A percentile compares a stretch with the other conserved stretches of the same genome.
Conservation (phyloP, 2,329 filamentous ascomycete genomes). For the Beauveria varroae region DNA sequence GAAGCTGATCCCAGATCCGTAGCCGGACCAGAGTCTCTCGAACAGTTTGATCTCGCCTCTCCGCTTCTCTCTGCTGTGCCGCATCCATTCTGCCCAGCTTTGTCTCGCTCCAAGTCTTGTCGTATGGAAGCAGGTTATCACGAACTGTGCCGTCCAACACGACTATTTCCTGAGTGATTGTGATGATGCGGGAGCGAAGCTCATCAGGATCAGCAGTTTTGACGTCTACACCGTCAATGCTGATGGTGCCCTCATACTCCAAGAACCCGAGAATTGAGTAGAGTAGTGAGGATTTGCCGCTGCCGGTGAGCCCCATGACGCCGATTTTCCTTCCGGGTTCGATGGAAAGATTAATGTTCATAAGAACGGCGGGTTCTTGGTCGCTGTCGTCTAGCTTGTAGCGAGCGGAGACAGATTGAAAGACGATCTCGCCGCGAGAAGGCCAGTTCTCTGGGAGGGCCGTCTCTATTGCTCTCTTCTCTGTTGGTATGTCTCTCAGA, state of each 20-base stretch:
- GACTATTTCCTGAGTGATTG: not conserved
- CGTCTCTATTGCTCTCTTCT: not conserved
- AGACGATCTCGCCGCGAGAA: not conserved
- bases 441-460: not conserved
- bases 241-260: conserved; percentile 52
- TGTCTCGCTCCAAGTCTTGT: not conserved
- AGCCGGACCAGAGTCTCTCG: not conserved
- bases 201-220: conserved; percentile 30
- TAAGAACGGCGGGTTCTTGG: conserved; percentile 28
- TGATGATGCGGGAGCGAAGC: not conserved
- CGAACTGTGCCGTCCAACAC: conserved; percentile 1
- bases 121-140: not conserved
- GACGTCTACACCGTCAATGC: conserved; percentile 62
- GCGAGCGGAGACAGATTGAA: not conserved
- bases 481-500: not conserved
- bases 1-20: not conserved
- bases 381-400: not conserved
- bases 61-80: not conserved
- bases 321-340: conserved; percentile 55
- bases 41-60: not conserved
- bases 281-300: conserved; percentile 61
- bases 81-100: not conserved
- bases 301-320: conserved; percentile 62
- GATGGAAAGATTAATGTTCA: conserved; percentile 55
- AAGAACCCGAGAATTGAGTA: conserved; percentile 64